Evolutionary conservation across 2,329 filamentous ascomycete genomes (phyloP).

Genomic region (Herpotrichia juniperi): DNA sequence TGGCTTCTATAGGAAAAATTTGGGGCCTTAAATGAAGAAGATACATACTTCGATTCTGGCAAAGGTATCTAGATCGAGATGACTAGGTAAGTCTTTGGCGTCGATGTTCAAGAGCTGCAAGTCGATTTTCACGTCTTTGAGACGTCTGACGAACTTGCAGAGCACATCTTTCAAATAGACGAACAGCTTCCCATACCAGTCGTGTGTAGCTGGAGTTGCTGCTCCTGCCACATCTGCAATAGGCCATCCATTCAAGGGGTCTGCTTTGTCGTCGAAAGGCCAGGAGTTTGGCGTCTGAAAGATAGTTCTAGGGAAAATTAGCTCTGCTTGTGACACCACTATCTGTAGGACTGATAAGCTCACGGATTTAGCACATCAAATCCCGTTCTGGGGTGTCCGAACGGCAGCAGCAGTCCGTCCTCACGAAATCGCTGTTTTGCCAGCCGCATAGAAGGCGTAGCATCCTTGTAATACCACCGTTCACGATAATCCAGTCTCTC

Average conservation of each 20-base stretch:
- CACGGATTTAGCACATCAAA: constrained; percentile 8
- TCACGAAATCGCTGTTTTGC: constrained; percentile 8
- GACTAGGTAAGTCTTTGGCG: not conserved
- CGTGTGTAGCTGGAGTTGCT: not conserved
- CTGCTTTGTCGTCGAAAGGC: constrained; percentile 5
- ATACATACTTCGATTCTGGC: not conserved
- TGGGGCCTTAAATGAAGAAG: not conserved
- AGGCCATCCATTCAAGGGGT: constrained; percentile 2
- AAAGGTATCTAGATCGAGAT: not conserved
- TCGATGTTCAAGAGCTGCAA: not conserved
- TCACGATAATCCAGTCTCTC: constrained; percentile 5
- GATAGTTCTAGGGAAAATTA: constrained; percentile 4
- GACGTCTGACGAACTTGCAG: constrained; percentile 35
- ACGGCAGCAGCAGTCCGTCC: constrained; percentile 6
- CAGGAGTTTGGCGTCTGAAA: constrained; percentile 3
- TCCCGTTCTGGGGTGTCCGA: constrained; percentile 1
- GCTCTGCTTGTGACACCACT: not conserved
- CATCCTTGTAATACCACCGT: constrained; percentile 9
- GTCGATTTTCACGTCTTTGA: not conserved
- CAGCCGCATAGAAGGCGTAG: constrained; percentile 2
- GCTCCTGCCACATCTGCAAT: constrained; percentile 6
- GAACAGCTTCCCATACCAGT: constrained; percentile 8
- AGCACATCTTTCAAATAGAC: not conserved
- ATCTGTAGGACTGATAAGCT: not conserved
- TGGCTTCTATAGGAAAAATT: not conserved